These are phyloP conservation scores for Marasmius fiardii DNA, from an alignment of 1,284 basidiomycete species.

Conservation along the genomic window DNA sequence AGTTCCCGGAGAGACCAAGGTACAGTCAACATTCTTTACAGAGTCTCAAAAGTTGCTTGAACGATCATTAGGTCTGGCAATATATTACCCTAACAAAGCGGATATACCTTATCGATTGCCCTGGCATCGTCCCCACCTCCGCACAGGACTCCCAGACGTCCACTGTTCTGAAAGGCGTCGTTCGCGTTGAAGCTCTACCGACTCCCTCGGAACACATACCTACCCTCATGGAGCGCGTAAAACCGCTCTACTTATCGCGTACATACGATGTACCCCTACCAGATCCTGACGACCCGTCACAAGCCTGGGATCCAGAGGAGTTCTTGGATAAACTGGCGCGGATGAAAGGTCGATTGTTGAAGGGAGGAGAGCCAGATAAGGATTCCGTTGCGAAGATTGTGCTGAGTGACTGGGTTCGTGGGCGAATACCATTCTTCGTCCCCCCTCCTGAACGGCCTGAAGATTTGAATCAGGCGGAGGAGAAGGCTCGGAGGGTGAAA, in stretches of 20 bases:
- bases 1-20: constrained; percentile 97
- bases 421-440: constrained; percentile 90
- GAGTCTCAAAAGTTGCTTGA: neutral
- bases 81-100: constrained; percentile 95
- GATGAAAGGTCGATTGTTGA: constrained; percentile 89
- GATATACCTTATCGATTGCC: constrained; percentile 99
- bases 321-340: constrained; percentile 86
- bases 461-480: constrained; percentile 63
- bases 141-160: constrained; percentile 88
- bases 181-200: constrained; percentile 93
- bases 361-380: constrained; percentile 92
- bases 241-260: constrained; percentile 88
- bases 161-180: constrained; percentile 95
- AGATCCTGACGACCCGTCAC: constrained; percentile 45
- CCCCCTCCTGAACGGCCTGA: constrained; percentile 73
- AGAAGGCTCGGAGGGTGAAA: constrained; percentile 43
- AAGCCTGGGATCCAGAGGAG: constrained; percentile 71
- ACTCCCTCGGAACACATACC: constrained; percentile 95
- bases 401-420: constrained; percentile 96
- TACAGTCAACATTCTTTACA: constrained; percentile 24
- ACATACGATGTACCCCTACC: constrained; percentile 82
- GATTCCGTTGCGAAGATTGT: constrained; percentile 95
- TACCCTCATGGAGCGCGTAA: constrained; percentile 83
- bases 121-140: constrained; percentile 95
- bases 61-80: constrained; percentile 82